Base-by-base conservation (phyloP, 352 stramenopile species). In the Globisporangium barbulae region DNA sequence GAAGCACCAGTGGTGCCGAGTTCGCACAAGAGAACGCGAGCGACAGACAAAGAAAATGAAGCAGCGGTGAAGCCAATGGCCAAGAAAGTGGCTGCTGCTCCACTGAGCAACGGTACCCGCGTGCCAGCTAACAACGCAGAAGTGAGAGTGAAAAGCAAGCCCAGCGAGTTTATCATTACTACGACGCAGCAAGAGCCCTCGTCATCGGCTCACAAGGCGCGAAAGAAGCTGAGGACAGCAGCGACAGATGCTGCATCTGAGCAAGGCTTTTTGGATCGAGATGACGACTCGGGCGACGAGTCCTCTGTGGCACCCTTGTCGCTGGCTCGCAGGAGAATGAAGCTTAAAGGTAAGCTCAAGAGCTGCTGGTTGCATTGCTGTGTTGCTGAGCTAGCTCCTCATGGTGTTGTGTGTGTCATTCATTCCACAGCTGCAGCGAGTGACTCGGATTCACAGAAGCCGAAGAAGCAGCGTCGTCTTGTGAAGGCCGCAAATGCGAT, bases 401-500 rank as follows among this genome's bases (percentile, higher is more conserved):
- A 56, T 44, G 52, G 33, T 44, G 30, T 44, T 21, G 30, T 21
- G 15, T 37, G 42, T 48, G 6, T 25, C 28, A 56, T 42, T 28
- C 30, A 45, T 45, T 42, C 28, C 3, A 17, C 19, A 44, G 30
- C 52, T 9, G 22, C 52, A 30, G 52, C 21, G 10, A 42, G 19
- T 44, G 31, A 28, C 52, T 25, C 7, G 19, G 21, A 52, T 17
- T 5, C 7, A 12, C 30, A 44, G 30, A 44, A 13, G 8, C 52
- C 9, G 12, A 57, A n/a, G 9, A 57, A 57, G 31, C 52, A 57
- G 21, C 19, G 9, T 15, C 52, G 31, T 28, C 8, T 39, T 0
- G 31, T 57, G 30, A 57, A 57, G 22, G 52, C 52, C 22, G 31
- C 30, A 4, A 57, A 44, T 21, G 21, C 52, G 5, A 57, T 57